A percentile compares a stretch with the other conserved stretches of the same genome.
Evolutionary conservation across 192 early-diverging fungal genomes (phyloP).

Genomic region (Funneliformis geosporum): DNA sequence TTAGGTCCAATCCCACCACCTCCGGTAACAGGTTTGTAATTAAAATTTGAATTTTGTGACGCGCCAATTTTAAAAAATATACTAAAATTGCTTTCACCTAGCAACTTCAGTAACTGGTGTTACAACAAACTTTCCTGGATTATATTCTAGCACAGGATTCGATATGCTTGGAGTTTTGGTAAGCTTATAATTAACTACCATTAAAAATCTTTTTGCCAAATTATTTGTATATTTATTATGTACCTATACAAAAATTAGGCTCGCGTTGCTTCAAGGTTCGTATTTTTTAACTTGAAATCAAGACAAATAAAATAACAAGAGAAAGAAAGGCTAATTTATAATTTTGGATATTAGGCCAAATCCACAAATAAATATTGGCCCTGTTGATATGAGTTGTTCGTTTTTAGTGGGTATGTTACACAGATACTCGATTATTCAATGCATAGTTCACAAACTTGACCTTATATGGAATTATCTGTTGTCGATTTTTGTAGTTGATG

Average conservation of each 20-base stretch:
- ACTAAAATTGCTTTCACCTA: background rate
- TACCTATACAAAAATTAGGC: background rate
- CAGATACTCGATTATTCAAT: background rate
- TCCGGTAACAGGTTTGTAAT: background rate
- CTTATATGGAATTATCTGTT: background rate
- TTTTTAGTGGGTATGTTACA: constrained; percentile 48
- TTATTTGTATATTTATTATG: background rate
- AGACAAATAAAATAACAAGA: constrained; percentile 1
- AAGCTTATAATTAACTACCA: background rate
- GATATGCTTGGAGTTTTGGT: constrained; percentile 50
- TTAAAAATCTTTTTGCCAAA: background rate
- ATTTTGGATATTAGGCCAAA: constrained; percentile 46
- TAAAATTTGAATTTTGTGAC: background rate
- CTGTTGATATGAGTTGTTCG: constrained; percentile 58
- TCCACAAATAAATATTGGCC: constrained; percentile 59
- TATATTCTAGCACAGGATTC: constrained; percentile 54
- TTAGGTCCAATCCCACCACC: background rate
- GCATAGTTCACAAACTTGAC: background rate
- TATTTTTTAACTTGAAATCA: background rate
- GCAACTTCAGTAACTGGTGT: background rate
- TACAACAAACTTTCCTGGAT: constrained; percentile 34
- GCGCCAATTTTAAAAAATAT: background rate
- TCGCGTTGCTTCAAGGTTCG: constrained; percentile 16
- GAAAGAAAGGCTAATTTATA: background rate
- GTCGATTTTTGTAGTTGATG: constrained; percentile 44